phyloP scores from a whole-genome alignment of 2,329 filamentous ascomycete genomes.

The Penicillium digitatum region DNA sequence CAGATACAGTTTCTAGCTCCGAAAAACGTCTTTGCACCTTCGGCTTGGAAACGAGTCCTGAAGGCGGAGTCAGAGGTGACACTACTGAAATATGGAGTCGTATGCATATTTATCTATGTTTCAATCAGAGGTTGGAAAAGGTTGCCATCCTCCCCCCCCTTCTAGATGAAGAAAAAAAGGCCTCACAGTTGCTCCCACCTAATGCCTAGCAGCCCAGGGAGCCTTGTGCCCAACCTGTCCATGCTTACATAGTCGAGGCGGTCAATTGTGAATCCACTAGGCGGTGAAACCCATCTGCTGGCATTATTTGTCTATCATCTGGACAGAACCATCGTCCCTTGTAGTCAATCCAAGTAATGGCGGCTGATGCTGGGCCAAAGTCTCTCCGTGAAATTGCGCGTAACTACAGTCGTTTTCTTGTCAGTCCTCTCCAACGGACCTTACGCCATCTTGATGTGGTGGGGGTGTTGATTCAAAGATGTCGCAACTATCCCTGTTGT shows the following conservation, averaged over 20 bases:
- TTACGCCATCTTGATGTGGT: slow-evolving; percentile 13
- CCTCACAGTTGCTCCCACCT: background rate
- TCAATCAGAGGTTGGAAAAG: background rate
- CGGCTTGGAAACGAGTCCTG: background rate
- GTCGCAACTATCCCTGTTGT: background rate
- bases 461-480: slow-evolving; percentile 13
- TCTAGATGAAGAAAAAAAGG: background rate
- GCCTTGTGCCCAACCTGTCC: background rate
- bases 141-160: background rate
- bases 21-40: background rate
- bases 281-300: background rate
- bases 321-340: background rate
- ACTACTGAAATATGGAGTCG: background rate
- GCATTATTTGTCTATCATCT: background rate
- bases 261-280: too few species aligned
- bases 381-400: slow-evolving; percentile 3
- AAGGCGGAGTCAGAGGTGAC: background rate
- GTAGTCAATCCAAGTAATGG: background rate
- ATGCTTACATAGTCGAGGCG: background rate
- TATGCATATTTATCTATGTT: background rate
- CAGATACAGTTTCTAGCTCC: background rate
- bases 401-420: background rate
- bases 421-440: slow-evolving; percentile 9
- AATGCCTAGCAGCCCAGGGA: background rate
- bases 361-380: background rate